Evolutionary conservation across 2,329 filamentous ascomycete species (phyloP).

Genomic region (Cytospora piceicola): DNA sequence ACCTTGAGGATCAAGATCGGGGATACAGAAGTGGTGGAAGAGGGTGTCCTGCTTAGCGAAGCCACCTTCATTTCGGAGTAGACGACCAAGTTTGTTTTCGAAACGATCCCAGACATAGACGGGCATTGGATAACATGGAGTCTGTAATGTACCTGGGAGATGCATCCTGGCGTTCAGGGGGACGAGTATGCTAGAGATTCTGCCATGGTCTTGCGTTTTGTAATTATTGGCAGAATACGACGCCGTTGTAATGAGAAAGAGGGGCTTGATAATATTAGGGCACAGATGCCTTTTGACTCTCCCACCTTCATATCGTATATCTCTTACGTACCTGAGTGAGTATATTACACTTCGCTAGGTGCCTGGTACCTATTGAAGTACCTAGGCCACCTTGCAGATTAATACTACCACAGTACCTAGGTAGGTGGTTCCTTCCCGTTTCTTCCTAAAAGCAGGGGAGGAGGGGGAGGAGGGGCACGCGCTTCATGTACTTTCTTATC

Average conservation of each 20-base stretch:
- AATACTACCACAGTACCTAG: too few species aligned
- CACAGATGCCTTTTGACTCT: background rate
- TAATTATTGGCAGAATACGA: constrained; percentile 16
- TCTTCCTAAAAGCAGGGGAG: too few species aligned
- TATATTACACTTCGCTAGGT: too few species aligned
- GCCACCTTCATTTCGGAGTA: constrained; percentile 89
- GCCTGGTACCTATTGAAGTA: too few species aligned
- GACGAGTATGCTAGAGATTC: constrained; percentile 14
- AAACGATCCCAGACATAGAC: constrained; percentile 12
- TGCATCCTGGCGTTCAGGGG: constrained; percentile 24
- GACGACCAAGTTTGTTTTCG: constrained; percentile 17
- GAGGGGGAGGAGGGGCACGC: too few species aligned
- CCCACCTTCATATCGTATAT: too few species aligned
- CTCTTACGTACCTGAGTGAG: too few species aligned
- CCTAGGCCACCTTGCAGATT: too few species aligned
- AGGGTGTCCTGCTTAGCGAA: constrained; percentile 81
- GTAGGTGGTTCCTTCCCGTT: too few species aligned
- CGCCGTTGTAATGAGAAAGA: background rate
- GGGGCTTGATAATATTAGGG: background rate
- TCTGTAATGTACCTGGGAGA: constrained; percentile 11
- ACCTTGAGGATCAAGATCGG: constrained; percentile 84
- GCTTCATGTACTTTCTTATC: constrained; percentile 1
- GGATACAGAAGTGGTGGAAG: constrained; percentile 74
- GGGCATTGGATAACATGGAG: constrained; percentile 31
- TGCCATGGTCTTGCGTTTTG: constrained; percentile 10